Conservation (phyloP, 1,284 basidiomycete genomes). For the Fomitopsis pinicola region DNA sequence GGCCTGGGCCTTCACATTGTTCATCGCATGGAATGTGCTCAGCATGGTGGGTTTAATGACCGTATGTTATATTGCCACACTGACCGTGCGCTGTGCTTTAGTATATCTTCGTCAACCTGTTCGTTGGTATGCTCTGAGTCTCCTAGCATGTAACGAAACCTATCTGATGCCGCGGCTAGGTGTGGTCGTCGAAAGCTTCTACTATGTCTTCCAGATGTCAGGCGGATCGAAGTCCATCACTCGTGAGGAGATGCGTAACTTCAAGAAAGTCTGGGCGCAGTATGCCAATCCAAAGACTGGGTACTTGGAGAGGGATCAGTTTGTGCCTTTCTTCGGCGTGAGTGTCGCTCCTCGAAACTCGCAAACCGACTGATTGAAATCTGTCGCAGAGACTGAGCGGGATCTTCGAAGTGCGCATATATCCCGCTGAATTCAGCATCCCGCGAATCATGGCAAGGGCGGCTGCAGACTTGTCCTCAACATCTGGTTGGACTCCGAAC, state of each 20-base stretch:
- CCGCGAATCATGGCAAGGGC: slow-evolving; percentile 53
- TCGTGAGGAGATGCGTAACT: slow-evolving; percentile 86
- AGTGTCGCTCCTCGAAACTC: slow-evolving; percentile 25
- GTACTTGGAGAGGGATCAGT: slow-evolving; percentile 67
- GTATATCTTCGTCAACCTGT: slow-evolving; percentile 96
- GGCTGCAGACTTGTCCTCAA: slow-evolving; percentile 24
- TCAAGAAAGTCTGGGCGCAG: slow-evolving; percentile 93
- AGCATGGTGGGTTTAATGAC: slow-evolving; percentile 75
- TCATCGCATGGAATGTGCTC: slow-evolving; percentile 95
- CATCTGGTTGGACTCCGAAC: slow-evolving; percentile 9
- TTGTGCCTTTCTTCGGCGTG: slow-evolving; percentile 83
- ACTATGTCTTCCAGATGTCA: slow-evolving; percentile 89
- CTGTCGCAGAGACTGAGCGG: slow-evolving; percentile 63
- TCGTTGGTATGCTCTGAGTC: slow-evolving; percentile 58
- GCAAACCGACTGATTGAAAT: too few species aligned
- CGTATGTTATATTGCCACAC: background rate
- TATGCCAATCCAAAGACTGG: slow-evolving; percentile 80
- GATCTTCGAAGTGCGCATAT: slow-evolving; percentile 83
- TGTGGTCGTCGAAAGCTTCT: slow-evolving; percentile 96
- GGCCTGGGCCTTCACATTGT: slow-evolving; percentile 83
- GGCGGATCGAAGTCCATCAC: slow-evolving; percentile 83
- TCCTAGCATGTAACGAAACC: background rate
- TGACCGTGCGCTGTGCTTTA: slow-evolving; percentile 28
- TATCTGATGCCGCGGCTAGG: slow-evolving; percentile 33
- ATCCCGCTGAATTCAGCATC: slow-evolving; percentile 66